Conservation (phyloP, 1,284 basidiomycete species). For the Puccinia coronata region DNA sequence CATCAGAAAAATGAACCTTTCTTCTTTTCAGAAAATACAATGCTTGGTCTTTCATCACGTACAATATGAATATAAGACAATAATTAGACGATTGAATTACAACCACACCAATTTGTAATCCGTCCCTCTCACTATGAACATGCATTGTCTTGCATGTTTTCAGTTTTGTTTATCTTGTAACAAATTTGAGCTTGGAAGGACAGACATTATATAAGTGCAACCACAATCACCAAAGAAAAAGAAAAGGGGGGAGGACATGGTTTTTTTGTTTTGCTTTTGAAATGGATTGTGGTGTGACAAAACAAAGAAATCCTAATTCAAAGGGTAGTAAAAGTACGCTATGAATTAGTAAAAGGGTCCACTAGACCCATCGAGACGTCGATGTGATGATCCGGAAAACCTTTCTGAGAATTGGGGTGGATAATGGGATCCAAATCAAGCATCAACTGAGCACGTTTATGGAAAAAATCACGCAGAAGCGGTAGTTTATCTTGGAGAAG, state of each 20-base stretch:
- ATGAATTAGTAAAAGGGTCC: not conserved
- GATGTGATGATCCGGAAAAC: not conserved
- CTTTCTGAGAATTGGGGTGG: not conserved
- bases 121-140: no score
- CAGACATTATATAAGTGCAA: not conserved
- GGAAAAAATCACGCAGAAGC: constrained; percentile 6
- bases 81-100: no score
- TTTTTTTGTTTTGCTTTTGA: not conserved
- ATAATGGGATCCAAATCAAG: constrained; percentile 11
- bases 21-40: no score
- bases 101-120: no score
- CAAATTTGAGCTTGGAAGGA: not conserved
- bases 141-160: no score
- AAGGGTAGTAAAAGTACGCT: not conserved
- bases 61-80: no score
- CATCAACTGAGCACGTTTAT: constrained; percentile 25
- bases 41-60: no score
- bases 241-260: not conserved
- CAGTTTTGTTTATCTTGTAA: no score
- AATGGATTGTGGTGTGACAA: not conserved
- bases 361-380: not conserved
- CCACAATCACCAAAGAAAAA: not conserved
- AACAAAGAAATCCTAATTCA: not conserved
- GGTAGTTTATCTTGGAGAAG: not conserved
- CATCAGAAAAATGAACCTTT: no score